Base-by-base conservation (phyloP, 1,139 yeast genomes). In the Saccharomyces uvarum region DNA sequence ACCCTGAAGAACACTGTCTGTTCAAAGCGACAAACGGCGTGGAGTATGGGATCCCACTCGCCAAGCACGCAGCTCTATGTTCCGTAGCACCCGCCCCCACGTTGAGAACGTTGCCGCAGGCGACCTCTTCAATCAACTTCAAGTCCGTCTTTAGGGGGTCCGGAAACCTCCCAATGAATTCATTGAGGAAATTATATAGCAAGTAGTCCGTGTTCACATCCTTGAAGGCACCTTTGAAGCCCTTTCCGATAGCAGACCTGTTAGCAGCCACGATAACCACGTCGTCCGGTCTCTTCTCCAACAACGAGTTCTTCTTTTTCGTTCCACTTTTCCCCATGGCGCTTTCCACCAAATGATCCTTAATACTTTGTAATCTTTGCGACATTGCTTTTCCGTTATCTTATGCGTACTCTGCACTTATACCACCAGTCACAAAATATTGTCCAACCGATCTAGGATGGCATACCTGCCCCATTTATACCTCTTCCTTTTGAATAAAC, bases 1-100 rank as follows among this genome's bases (percentile, higher is more conserved):
- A 77, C 50, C 97, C 97, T 2, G 96, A 88, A 8, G 97, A 88
- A 73, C 98, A 91, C 73, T 89, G 97, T 75, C 98, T 83, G 77
- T 91, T 91, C 62, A 91, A 67, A 29, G 96, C 93, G 63, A 83
- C 75, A 63, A 91, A 88, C 13, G 96, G 91, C 31, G 85, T 78
- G 7, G 83, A 73, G 61, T 79, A 73, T 24, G 90, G 90, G 49
- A 85, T 76, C 13, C 95, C 95, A 3, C 87, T 88, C 11, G 83
- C 88, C 47, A 86, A 74, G 58, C 77, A 77, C 44, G 90, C 97
- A 53, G 96, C 97, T 68, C 95, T 80, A 73, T 88, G 96, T 73
- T 89, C 97, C 56, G 85, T 84, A 56, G 91, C 95, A 67, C 97
- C 97, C 48, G 96, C 95, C 57, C 96, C 97, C 54, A 81, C 80